Percentiles rank a stretch among this genome's conserved stretches.
phyloP scores from a whole-genome alignment of 306 rosid genomes.

The Vigna trinervia region DNA sequence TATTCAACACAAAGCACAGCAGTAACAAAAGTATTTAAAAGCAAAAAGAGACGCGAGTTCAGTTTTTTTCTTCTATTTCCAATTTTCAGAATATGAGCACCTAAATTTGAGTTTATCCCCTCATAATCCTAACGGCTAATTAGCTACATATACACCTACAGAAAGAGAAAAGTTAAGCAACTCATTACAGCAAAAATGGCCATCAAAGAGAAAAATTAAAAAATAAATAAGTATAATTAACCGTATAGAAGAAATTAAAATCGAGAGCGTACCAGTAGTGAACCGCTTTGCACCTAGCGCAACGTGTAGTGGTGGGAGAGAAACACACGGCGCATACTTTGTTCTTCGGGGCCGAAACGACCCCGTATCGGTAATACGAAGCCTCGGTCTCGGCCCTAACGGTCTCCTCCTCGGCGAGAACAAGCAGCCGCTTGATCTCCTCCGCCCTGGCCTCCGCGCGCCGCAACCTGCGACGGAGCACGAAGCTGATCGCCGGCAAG shows the following conservation, averaged over 20 bases:
- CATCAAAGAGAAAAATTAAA: not conserved
- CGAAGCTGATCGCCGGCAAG: constrained; percentile 57
- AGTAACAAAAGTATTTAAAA: not conserved
- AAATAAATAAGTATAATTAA: not conserved
- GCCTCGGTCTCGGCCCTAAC: constrained; percentile 80
- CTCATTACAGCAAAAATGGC: not conserved
- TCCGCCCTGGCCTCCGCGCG: constrained; percentile 65
- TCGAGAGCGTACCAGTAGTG: constrained; percentile 69
- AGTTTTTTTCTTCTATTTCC: not conserved
- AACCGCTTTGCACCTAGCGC: constrained; percentile 80
- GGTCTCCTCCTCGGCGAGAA: constrained; percentile 75
- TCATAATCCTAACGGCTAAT: not conserved
- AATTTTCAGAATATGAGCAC: not conserved
- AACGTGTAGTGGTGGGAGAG: constrained; percentile 74
- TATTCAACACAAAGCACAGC: not conserved
- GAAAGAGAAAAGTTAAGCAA: not conserved
- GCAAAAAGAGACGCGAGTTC: not conserved
- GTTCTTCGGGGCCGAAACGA: constrained; percentile 22
- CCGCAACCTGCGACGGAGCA: constrained; percentile 57
- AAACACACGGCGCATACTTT: constrained; percentile 74
- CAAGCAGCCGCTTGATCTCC: constrained; percentile 74
- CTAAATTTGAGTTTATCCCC: not conserved
- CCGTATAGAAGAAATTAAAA: not conserved
- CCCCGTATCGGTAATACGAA: constrained; percentile 39
- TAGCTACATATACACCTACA: not conserved